Evolutionary conservation across 2,329 filamentous ascomycete species (phyloP).

Genomic region (Tolypocladium capitatum): DNA sequence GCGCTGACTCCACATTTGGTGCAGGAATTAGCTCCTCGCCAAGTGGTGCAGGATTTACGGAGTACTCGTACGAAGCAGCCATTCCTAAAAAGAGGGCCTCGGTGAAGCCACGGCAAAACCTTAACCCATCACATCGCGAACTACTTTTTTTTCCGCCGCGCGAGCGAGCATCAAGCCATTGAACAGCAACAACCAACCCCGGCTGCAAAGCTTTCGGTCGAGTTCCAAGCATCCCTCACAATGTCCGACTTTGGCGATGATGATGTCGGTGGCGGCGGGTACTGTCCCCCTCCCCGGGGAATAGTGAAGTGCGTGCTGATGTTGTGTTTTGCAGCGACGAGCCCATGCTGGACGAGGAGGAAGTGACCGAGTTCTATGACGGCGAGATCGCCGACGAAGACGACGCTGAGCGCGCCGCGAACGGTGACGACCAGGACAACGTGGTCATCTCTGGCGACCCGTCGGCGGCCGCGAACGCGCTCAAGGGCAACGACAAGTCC

Average conservation of each 20-base stretch:
- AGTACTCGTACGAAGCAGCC: no score
- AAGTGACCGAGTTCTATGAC: constrained; percentile 43
- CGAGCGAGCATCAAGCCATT: background rate
- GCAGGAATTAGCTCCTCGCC: no score
- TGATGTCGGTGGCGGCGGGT: constrained; percentile 45
- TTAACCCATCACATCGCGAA: constrained; percentile 2
- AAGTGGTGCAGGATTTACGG: no score
- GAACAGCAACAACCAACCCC: background rate
- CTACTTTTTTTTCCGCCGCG: background rate
- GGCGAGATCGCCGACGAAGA: constrained; percentile 41
- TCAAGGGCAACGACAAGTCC: constrained; percentile 39
- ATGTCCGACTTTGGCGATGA: constrained; percentile 69
- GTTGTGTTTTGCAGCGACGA: constrained; percentile 38
- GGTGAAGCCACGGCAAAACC: constrained; percentile 19
- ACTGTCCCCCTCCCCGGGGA: constrained; percentile 14
- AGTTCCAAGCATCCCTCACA: constrained; percentile 5
- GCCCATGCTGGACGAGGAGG: constrained; percentile 60
- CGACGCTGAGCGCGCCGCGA: constrained; percentile 35
- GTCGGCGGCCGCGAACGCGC: constrained; percentile 41
- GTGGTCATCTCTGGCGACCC: constrained; percentile 50
- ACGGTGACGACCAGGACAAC: constrained; percentile 44
- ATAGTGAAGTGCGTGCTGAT: constrained; percentile 5
- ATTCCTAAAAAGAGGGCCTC: constrained; percentile 3
- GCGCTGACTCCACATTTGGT: background rate
- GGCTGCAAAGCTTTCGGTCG: background rate